Evolutionary conservation across 2,329 filamentous ascomycete genomes (phyloP).

Genomic region (Aspergillus fumigatus): DNA sequence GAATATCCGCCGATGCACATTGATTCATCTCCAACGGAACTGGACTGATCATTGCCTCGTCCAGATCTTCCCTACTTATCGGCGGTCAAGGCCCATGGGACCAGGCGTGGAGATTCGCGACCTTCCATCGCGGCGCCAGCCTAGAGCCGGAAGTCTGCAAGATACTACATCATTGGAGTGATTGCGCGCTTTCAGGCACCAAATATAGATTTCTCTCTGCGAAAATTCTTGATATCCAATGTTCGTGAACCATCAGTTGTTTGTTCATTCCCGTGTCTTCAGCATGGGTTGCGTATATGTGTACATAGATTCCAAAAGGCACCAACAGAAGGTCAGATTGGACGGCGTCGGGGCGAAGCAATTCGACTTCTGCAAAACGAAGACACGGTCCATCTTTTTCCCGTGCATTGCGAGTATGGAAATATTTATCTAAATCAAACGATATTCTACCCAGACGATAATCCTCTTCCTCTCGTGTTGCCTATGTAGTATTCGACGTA

Average conservation of each 20-base stretch:
- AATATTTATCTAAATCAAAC: neutral
- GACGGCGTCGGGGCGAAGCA: constrained; percentile 29
- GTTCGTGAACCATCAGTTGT: neutral
- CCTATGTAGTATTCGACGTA: neutral
- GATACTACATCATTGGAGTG: constrained; percentile 67
- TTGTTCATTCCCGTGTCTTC: neutral
- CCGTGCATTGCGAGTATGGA: constrained; percentile 10
- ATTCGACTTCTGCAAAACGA: constrained; percentile 2
- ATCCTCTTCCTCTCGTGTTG: neutral
- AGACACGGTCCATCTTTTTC: constrained; percentile 3
- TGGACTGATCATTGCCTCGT: neutral
- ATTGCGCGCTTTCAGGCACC: constrained; percentile 10
- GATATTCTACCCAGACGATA: neutral
- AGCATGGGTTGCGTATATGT: constrained; percentile 21
- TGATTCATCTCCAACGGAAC: neutral
- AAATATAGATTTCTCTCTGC: neutral
- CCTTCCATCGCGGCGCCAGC: constrained; percentile 53
- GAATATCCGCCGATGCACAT: neutral
- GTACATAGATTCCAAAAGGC: constrained; percentile 31
- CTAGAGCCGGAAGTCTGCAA: constrained; percentile 53
- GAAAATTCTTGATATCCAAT: neutral
- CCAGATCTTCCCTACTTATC: constrained; percentile 57
- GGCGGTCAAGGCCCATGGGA: constrained; percentile 64
- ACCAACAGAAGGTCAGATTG: constrained; percentile 18
- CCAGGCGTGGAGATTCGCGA: constrained; percentile 79